A percentile compares a stretch with the other conserved stretches of the same genome.
Conservation (phyloP, 345 rosid species). For the Gossypium sturtianum region DNA sequence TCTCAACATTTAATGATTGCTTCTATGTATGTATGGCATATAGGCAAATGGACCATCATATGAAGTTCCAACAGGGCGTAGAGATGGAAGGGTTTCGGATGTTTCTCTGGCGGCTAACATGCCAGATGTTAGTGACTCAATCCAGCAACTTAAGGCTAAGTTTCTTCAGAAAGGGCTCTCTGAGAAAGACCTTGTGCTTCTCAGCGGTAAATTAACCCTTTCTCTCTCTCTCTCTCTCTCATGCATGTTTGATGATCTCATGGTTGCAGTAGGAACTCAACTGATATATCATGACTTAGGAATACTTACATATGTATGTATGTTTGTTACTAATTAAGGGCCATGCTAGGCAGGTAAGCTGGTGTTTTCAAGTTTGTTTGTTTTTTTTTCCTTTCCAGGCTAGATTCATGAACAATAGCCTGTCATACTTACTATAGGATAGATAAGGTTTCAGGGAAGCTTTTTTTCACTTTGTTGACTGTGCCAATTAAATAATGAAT, state of each 20-base stretch:
- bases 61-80: slow-evolving; percentile 65
- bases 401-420: neutral
- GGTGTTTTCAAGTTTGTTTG: neutral
- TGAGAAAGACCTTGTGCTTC: slow-evolving; percentile 68
- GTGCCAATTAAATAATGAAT: neutral
- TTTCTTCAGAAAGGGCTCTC: slow-evolving; percentile 56
- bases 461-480: neutral
- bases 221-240: slow-evolving; percentile 29
- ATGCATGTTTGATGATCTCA: slow-evolving; percentile 30
- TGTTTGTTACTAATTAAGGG: neutral
- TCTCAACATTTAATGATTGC: neutral
- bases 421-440: neutral
- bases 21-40: neutral
- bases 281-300: slow-evolving; percentile 20
- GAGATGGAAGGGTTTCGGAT: slow-evolving; percentile 65
- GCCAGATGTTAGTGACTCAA: slow-evolving; percentile 67
- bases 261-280: slow-evolving; percentile 33
- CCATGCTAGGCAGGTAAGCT: neutral
- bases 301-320: neutral
- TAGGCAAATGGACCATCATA: slow-evolving; percentile 65
- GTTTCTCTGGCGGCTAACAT: slow-evolving; percentile 41
- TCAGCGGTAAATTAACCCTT: slow-evolving; percentile 37
- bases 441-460: neutral
- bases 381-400: neutral
- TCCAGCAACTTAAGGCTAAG: slow-evolving; percentile 48